phyloP scores from a whole-genome alignment of 2,329 filamentous ascomycete species.

The Juglanconis oblonga region DNA sequence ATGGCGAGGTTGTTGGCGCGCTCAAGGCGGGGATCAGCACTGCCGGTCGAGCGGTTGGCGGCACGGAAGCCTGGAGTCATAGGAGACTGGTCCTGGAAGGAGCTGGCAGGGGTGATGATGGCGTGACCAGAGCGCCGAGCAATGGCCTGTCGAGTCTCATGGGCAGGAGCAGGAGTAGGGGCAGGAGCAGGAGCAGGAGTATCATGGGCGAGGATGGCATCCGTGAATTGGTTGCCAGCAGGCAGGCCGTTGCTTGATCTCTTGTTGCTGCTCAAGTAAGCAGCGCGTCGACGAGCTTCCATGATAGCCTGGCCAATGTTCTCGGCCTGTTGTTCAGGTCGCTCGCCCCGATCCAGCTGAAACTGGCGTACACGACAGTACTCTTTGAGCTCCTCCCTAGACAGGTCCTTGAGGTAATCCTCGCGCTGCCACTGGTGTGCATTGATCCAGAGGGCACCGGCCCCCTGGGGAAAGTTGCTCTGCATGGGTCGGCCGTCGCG shows the following conservation, averaged over 20 bases:
- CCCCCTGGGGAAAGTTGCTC: slow-evolving; percentile 59
- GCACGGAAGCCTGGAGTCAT: slow-evolving; percentile 33
- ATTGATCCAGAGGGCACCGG: slow-evolving; percentile 60
- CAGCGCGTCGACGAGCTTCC: slow-evolving; percentile 45
- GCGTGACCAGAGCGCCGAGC: slow-evolving; percentile 32
- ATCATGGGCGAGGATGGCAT: slow-evolving; percentile 12
- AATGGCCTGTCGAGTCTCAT: slow-evolving; percentile 43
- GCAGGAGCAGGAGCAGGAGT: slow-evolving; percentile 17
- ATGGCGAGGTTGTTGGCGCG: slow-evolving; percentile 48
- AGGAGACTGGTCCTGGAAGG: slow-evolving; percentile 31
- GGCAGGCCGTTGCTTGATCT: slow-evolving; percentile 13
- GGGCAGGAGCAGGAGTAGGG: slow-evolving; percentile 24
- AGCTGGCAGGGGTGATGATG: slow-evolving; percentile 26
- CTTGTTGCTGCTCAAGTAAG: slow-evolving; percentile 26
- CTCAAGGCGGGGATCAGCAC: slow-evolving; percentile 35
- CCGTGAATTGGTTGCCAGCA: neutral
- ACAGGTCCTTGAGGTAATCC: slow-evolving; percentile 49
- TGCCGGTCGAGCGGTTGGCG: slow-evolving; percentile 28
- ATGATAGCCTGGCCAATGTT: slow-evolving; percentile 53
- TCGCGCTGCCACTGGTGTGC: slow-evolving; percentile 62
- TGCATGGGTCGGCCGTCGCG: slow-evolving; percentile 56
- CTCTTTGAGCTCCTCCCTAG: slow-evolving; percentile 58
- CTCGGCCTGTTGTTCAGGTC: slow-evolving; percentile 39
- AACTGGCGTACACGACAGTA: slow-evolving; percentile 60
- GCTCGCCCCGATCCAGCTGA: slow-evolving; percentile 55